Conservation (phyloP, 1,284 basidiomycete genomes). For the Vanrija sp. region DNA sequence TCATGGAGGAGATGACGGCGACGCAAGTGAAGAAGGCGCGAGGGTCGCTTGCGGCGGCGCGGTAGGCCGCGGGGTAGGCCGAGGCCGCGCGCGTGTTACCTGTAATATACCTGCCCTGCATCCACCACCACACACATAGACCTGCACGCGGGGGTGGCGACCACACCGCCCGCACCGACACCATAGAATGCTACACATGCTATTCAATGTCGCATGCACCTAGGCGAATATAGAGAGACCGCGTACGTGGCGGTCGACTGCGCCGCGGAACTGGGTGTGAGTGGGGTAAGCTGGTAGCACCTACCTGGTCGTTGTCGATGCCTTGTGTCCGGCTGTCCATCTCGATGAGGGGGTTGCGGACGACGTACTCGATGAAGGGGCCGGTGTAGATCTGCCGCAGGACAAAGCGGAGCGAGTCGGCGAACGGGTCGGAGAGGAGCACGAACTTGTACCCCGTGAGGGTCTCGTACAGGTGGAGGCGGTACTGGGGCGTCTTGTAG, state of each 20-base stretch:
- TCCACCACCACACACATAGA: too few species aligned
- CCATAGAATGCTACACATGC: too few species aligned
- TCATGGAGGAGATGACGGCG: constrained; percentile 6
- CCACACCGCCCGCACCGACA: too few species aligned
- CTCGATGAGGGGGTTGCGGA: constrained; percentile 78
- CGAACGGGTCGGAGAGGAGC: constrained; percentile 80
- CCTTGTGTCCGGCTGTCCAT: constrained; percentile 77
- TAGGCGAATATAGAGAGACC: constrained; percentile 45
- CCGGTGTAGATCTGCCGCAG: constrained; percentile 87
- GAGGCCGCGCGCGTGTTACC: too few species aligned
- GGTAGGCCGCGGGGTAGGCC: too few species aligned
- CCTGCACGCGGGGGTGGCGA: too few species aligned
- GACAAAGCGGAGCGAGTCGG: constrained; percentile 76
- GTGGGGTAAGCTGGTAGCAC: constrained; percentile 15
- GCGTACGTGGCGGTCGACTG: constrained; percentile 68
- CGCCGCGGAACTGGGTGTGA: constrained; percentile 64
- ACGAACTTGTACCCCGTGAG: constrained; percentile 91
- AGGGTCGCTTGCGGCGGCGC: neutral
- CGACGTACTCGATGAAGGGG: constrained; percentile 89
- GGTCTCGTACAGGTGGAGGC: constrained; percentile 89
- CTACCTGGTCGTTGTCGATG: constrained; percentile 72
- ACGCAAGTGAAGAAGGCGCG: neutral
- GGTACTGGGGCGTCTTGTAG: constrained; percentile 89
- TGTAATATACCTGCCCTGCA: too few species aligned
- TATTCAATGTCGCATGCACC: too few species aligned